Base-by-base conservation (phyloP, 2,329 filamentous ascomycete genomes). In the Talaromyces sp. region DNA sequence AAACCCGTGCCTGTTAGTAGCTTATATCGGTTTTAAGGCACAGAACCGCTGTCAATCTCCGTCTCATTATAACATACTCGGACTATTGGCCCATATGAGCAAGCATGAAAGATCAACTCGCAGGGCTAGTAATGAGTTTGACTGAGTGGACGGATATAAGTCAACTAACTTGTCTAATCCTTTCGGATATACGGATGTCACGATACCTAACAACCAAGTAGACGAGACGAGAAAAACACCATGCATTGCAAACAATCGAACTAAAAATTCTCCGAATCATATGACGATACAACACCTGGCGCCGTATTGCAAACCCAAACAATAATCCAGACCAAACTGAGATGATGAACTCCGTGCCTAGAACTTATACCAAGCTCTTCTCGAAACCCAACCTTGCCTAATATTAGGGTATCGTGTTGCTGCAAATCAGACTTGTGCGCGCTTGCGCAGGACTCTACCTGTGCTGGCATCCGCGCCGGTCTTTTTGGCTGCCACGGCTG, bases 371-470 rank as follows among this genome's bases (percentile, higher is more conserved):
- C 46, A 52, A 52, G 16, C 28, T 33, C 28, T 14, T 28, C 25
- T 9, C 6, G 28, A 16, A 31, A 35, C 2, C 50, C 28, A 14
- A 21, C 50, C 48, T 21, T 8, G 14, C 7, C 31, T 1, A 21
- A 18, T 35, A 12, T 37, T n/a, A n/a, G n/a, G 48, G 25, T 42
- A 48, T 48, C 18, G 42, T 28, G 7, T 52, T 23, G 31, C 16
- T 40, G 8, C 5, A 40, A 25, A 48, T 37, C 31, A 64, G 37
- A 60, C 54, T 66, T 73, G 77, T 25, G 69, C 72, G 18, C 76
- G 72, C 66, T 78, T 80, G 52, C 78, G 76, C 64, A 80, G 67
- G 12, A 76, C 73, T 58, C 78, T 72, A 35, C 74, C 74, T 21
- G 74, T 73, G 35, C 44, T 62, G 4, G 73, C 67, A 54, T 79